Evolutionary conservation across 176 grass and related monocot species (phyloP).

Genomic region (Themeda triandra): DNA sequence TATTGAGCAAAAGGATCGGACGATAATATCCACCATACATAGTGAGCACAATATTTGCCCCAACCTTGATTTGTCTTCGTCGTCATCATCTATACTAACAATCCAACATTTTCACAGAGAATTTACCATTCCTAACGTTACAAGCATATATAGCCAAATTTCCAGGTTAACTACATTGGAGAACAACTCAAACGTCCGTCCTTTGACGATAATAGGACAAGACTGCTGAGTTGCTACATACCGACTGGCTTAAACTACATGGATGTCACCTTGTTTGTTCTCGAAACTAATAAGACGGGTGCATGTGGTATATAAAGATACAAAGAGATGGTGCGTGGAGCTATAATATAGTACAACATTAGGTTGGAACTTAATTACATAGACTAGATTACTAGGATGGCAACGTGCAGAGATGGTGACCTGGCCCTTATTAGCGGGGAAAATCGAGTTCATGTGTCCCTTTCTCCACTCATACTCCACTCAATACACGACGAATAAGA

Average conservation of each 20-base stretch:
- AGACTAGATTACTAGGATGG: not conserved
- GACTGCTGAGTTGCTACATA: conserved; percentile 2
- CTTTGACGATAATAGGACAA: not conserved
- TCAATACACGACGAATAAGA: not conserved
- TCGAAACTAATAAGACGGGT: not conserved
- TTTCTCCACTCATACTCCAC: conserved; percentile 8
- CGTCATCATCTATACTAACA: not conserved
- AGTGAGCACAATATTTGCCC: not conserved
- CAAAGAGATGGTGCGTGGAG: not conserved
- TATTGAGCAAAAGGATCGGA: not conserved
- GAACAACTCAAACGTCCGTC: not conserved
- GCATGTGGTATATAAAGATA: not conserved
- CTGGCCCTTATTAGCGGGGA: not conserved
- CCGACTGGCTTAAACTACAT: not conserved
- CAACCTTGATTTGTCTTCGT: not conserved
- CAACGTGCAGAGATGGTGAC: not conserved
- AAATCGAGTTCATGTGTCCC: not conserved
- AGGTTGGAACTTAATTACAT: not conserved
- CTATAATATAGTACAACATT: not conserved
- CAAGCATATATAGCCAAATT: not conserved
- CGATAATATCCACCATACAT: not conserved
- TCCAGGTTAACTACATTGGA: not conserved
- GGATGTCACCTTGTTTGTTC: not conserved
- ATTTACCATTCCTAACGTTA: not conserved
- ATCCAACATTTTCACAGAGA: not conserved